A percentile compares a stretch with the other conserved stretches of the same genome.
Evolutionary conservation across 1,284 basidiomycete genomes (phyloP).

Genomic region (Mycosarcoma mackinlayi): DNA sequence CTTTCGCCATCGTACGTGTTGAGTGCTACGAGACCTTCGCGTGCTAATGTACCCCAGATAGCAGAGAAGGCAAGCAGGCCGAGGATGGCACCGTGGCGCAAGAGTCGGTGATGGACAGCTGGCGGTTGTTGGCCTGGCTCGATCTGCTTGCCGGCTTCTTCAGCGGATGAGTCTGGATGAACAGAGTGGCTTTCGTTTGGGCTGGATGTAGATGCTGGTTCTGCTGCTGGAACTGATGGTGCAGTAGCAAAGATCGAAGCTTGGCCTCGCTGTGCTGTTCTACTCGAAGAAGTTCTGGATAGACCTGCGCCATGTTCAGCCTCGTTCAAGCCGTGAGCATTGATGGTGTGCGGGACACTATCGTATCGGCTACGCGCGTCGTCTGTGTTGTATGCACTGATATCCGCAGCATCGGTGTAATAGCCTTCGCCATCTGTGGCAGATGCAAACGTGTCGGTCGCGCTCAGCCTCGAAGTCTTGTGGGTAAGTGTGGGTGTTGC

Average conservation of each 20-base stretch:
- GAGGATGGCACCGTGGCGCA: slow-evolving; percentile 52
- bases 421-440: slow-evolving; percentile 38
- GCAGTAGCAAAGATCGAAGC: background rate
- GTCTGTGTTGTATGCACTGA: slow-evolving; percentile 15
- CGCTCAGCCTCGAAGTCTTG: slow-evolving; percentile 33
- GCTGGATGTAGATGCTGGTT: background rate
- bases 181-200: no score
- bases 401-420: slow-evolving; percentile 31
- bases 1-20: slow-evolving; percentile 78
- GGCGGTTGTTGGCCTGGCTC: slow-evolving; percentile 6
- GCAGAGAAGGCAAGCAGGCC: slow-evolving; percentile 66
- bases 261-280: slow-evolving; percentile 10
- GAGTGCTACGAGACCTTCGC: slow-evolving; percentile 68
- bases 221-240: background rate
- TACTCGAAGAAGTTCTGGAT: slow-evolving; percentile 16
- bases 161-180: slow-evolving; percentile 2
- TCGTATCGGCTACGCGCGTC: slow-evolving; percentile 13
- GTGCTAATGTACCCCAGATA: slow-evolving; percentile 69
- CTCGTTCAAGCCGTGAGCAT: slow-evolving; percentile 3
- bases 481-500: slow-evolving; percentile 28
- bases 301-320: background rate
- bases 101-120: slow-evolving; percentile 7
- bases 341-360: slow-evolving; percentile 13
- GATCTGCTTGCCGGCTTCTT: slow-evolving; percentile 28
- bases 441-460: slow-evolving; percentile 36